These are phyloP conservation scores for Pichia sp. DNA, from an alignment of 1,139 yeast genomes.

Conservation along the genomic window DNA sequence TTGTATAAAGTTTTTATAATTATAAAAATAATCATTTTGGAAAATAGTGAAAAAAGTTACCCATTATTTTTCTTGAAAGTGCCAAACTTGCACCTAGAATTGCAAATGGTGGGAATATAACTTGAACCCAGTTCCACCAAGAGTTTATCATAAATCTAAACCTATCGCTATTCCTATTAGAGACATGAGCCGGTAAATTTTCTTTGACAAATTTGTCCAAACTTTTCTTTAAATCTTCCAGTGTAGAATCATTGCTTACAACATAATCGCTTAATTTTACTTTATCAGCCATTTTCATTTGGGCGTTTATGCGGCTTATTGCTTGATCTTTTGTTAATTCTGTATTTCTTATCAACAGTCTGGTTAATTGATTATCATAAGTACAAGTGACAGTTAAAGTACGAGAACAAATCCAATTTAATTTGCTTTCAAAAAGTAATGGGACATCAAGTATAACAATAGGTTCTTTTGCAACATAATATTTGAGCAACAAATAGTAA, in stretches of 20 bases:
- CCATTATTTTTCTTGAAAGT: not conserved
- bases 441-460: constrained; percentile 86
- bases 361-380: constrained; percentile 48
- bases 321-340: constrained; percentile 65
- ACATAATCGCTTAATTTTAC: constrained; percentile 56
- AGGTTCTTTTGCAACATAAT: constrained; percentile 45
- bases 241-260: constrained; percentile 53
- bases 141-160: not conserved
- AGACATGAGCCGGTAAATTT: constrained; percentile 40
- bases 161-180: not conserved
- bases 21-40: not conserved
- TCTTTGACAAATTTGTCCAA: constrained; percentile 41
- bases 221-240: constrained; percentile 42
- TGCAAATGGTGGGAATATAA: constrained; percentile 55
- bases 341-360: constrained; percentile 63
- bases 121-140: constrained; percentile 34
- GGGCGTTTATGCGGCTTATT: constrained; percentile 63
- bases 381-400: constrained; percentile 65
- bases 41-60: not conserved
- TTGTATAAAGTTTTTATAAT: not conserved
- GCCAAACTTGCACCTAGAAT: constrained; percentile 41
- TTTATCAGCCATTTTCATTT: constrained; percentile 61
- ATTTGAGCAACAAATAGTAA: constrained; percentile 45
- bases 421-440: constrained; percentile 70
- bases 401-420: constrained; percentile 65